Conservation (phyloP, 169 alveolate species). For the Eimeria sp. region DNA sequence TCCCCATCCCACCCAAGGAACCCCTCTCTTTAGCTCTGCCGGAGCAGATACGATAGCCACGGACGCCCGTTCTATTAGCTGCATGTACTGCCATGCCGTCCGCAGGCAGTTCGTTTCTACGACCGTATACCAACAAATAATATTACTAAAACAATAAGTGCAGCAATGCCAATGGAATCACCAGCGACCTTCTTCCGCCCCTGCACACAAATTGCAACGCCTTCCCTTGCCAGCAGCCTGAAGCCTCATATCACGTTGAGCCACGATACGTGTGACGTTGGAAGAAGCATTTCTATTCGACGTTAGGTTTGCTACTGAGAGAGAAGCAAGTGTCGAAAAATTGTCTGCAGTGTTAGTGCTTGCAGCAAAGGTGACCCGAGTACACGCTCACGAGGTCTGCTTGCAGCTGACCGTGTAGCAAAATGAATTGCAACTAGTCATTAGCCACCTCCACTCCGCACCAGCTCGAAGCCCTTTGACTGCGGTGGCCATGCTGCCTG, state of each 20-base stretch:
- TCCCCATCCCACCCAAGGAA: not conserved
- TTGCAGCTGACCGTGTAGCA: not conserved
- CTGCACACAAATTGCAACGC: not conserved
- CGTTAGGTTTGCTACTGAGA: not conserved
- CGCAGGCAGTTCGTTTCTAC: not conserved
- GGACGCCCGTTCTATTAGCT: not conserved
- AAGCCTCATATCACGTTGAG: not conserved
- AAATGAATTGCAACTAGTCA: not conserved
- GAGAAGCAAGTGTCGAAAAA: not conserved
- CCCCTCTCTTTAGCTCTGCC: not conserved
- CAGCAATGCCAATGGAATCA: not conserved
- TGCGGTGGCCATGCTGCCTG: not conserved
- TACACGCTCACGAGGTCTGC: not conserved
- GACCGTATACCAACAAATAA: not conserved
- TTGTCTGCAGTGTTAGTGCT: not conserved
- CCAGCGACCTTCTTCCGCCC: not conserved
- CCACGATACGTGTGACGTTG: not conserved
- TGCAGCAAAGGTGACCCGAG: not conserved
- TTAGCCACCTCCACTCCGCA: not conserved
- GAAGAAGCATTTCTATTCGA: too few species aligned
- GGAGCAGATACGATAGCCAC: not conserved
- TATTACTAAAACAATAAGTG: not conserved
- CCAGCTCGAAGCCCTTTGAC: not conserved
- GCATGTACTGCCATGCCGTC: slow-evolving; percentile 3
- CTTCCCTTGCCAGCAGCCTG: not conserved